A percentile compares a stretch with the other conserved stretches of the same genome.
Evolutionary conservation across 164 flowering plant species (phyloP).

Genomic region (Aristolochia fimbriata): DNA sequence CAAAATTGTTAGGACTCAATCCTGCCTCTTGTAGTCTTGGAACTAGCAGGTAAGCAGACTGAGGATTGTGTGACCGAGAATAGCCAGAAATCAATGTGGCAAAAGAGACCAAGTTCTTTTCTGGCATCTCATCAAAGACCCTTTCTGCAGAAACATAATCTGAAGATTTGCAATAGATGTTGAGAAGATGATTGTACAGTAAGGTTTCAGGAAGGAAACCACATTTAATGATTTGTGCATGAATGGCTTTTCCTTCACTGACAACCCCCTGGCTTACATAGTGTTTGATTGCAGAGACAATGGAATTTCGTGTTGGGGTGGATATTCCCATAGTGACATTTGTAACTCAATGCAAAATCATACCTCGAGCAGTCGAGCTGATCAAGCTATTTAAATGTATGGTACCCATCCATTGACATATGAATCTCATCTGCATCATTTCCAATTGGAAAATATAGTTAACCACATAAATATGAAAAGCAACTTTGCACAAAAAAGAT

Average conservation of each 20-base stretch:
- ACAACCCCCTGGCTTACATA: slow-evolving; percentile 21
- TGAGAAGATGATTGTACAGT: slow-evolving; percentile 65
- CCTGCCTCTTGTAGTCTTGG: slow-evolving; percentile 31
- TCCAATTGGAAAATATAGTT: too few relatives aligned
- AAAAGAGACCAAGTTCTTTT: slow-evolving; percentile 55
- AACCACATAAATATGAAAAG: too few relatives aligned
- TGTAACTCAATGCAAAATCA: too few relatives aligned
- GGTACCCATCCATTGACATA: too few relatives aligned
- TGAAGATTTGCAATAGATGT: slow-evolving; percentile 68
- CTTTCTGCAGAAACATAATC: slow-evolving; percentile 39
- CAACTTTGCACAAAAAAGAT: too few relatives aligned
- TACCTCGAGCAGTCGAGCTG: too few relatives aligned
- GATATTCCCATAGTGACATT: slow-evolving; percentile 3
- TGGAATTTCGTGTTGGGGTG: slow-evolving; percentile 14
- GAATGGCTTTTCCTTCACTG: slow-evolving; percentile 52
- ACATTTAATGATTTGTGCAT: slow-evolving; percentile 59
- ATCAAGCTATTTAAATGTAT: too few relatives aligned
- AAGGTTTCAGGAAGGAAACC: slow-evolving; percentile 48
- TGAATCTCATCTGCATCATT: too few relatives aligned
- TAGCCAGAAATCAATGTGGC: slow-evolving; percentile 70
- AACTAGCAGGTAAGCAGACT: slow-evolving; percentile 39
- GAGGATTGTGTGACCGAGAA: slow-evolving; percentile 67
- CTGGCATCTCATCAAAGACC: slow-evolving; percentile 43
- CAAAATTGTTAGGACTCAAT: slow-evolving; percentile 32
- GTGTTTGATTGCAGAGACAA: slow-evolving; percentile 17